Conservation (phyloP, 75 land plant species). For the Isoetes taiwanensis region DNA sequence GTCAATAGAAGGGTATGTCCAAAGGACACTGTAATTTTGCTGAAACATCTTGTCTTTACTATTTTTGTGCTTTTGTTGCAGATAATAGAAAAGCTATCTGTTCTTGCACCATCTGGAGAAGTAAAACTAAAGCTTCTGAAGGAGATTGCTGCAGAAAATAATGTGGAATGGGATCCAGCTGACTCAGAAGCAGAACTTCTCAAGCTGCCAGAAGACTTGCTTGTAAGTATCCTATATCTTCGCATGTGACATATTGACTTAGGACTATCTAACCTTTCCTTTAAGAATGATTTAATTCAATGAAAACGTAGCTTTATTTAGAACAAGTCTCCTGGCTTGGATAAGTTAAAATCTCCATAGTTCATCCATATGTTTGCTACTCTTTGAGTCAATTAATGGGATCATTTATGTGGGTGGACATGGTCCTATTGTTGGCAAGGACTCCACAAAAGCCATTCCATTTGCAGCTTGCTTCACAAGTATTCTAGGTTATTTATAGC, state of each 20-base stretch:
- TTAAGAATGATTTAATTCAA: constrained; percentile 5
- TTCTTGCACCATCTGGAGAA: constrained; percentile 45
- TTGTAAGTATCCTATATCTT: constrained; percentile 35
- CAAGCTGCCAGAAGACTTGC: constrained; percentile 59
- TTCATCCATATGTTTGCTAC: neutral
- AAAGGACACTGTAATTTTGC: neutral
- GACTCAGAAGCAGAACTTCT: constrained; percentile 41
- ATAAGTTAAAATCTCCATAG: constrained; percentile 9
- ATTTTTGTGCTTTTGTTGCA: constrained; percentile 11
- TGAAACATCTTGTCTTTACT: neutral
- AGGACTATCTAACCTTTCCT: neutral
- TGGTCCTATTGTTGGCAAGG: neutral
- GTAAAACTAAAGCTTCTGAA: constrained; percentile 38
- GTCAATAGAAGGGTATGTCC: constrained; percentile 51
- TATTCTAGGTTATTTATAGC: too few relatives aligned
- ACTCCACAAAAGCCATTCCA: too few relatives aligned
- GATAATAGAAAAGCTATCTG: constrained; percentile 73
- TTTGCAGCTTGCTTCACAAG: too few relatives aligned
- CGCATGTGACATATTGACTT: neutral
- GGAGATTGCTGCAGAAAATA: constrained; percentile 44
- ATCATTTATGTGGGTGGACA: neutral
- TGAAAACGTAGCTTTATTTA: constrained; percentile 2
- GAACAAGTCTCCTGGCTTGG: constrained; percentile 20
- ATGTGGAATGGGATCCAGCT: constrained; percentile 59
- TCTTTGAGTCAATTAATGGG: neutral